Base-by-base conservation (phyloP, 225 moss, liverwort and hornwort species). In the Pleurozium schreberi region DNA sequence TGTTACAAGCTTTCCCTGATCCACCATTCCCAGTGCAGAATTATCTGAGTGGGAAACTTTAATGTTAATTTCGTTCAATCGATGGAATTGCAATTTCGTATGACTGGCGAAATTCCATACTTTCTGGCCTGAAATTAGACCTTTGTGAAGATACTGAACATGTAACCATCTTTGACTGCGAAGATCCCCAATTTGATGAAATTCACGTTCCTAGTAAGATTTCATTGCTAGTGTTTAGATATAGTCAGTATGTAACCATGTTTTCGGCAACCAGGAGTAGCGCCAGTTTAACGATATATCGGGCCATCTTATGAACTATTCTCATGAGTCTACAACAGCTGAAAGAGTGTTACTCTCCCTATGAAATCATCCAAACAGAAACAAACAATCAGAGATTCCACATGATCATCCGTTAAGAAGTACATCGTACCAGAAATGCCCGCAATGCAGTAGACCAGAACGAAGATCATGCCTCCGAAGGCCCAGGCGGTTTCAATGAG, bases 401-500 rank as follows among this genome's bases (percentile, higher is more conserved):
- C 22, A 33, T 21, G n/a, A n/a, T n/a, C 26, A 42, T 5, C 30
- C 8, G 42, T 19, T 2, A 57, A 57, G 20, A 12, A 15, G 62
- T 47, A 23, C 38, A 2, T 17, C 18, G 12, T 18, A 93, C 93
- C 92, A 92, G 93, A 93, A 66, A 92, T 31, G 33, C 93, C 92
- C 8, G 93, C 86, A 52, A 84, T 90, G 90, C 93, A 93, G 69
- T 93, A 93, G 65, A 93, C 93, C 12, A 93, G 68, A 34, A 92
- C 42, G 87, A 93, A 93, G 60, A 93, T 92, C 83, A 89, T 93
- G 59, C 87, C 92, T 12, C 93, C 93, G 62, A 93, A 93, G 13
- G 87, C 12, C 93, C 93, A 93, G 49, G 92, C 90, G 9, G 71
- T 80, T 69, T 89, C 92, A 7, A 88, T 42, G 10, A 92, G 9